phyloP scores from a whole-genome alignment of 192 early-diverging fungal species.

The Geosiphon pyriformis region DNA sequence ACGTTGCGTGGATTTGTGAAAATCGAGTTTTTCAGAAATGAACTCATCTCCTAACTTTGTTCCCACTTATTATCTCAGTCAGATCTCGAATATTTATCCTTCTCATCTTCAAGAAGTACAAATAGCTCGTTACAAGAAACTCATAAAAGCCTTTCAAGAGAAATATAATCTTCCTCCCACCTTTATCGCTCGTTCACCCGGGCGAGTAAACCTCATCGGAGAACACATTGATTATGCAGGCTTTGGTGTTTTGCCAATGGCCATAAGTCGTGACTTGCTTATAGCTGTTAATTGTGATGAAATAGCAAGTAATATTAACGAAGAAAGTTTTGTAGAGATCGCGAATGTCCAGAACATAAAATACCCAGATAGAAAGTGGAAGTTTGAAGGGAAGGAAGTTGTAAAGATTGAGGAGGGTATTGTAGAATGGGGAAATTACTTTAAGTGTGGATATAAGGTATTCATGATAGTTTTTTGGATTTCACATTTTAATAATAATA shows the following conservation, averaged over 20 bases:
- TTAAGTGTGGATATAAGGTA: slow-evolving; percentile 85
- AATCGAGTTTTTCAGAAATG: too few species aligned
- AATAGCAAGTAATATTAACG: too few species aligned
- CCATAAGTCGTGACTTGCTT: slow-evolving; percentile 75
- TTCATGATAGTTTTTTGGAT: neutral
- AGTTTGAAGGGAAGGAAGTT: slow-evolving; percentile 45
- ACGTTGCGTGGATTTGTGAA: too few species aligned
- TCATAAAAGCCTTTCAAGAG: slow-evolving; percentile 45
- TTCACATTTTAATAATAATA: neutral
- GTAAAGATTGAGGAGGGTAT: slow-evolving; percentile 56
- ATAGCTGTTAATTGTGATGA: slow-evolving; percentile 46
- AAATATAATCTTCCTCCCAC: slow-evolving; percentile 57
- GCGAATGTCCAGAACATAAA: slow-evolving; percentile 49
- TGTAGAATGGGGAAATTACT: slow-evolving; percentile 89
- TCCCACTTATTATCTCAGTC: neutral
- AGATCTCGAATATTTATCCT: slow-evolving; percentile 12
- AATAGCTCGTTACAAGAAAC: slow-evolving; percentile 45
- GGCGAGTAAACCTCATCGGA: slow-evolving; percentile 95
- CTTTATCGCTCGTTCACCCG: slow-evolving; percentile 84
- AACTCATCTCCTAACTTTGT: too few species aligned
- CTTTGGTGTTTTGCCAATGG: slow-evolving; percentile 93
- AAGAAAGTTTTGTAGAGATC: slow-evolving; percentile 40
- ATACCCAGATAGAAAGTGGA: slow-evolving; percentile 47
- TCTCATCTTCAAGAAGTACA: neutral
- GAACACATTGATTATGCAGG: slow-evolving; percentile 97